These are phyloP conservation scores for Sabuloglossum arenarium DNA, from an alignment of 495 filamentous ascomycete species.

Conservation along the genomic window DNA sequence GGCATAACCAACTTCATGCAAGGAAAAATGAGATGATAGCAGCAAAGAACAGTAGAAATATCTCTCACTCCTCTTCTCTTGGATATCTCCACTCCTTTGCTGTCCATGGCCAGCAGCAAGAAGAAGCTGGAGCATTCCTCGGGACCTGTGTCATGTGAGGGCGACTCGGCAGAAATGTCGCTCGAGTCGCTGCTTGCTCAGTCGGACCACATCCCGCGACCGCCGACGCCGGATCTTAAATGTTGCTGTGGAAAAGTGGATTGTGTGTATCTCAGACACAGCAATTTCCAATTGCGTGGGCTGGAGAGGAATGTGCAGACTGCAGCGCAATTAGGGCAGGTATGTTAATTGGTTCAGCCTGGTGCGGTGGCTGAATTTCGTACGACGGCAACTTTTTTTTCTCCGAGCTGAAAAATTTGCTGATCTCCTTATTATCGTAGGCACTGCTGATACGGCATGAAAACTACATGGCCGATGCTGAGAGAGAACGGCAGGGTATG, in stretches of 20 bases:
- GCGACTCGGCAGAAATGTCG: background rate
- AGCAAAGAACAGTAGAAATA: background rate
- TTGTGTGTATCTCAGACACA: conserved; percentile 63
- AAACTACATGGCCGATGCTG: conserved; percentile 74
- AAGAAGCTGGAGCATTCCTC: background rate
- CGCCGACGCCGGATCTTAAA: conserved; percentile 10
- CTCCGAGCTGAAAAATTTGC: background rate
- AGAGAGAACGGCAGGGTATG: conserved; percentile 56
- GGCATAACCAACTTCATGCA: background rate
- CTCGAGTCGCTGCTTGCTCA: background rate
- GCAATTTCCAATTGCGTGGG: conserved; percentile 51
- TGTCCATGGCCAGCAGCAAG: background rate
- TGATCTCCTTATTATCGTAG: conserved; percentile 25
- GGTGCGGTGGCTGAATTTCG: no score
- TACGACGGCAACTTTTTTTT: background rate
- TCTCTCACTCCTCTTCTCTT: background rate
- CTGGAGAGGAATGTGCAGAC: conserved; percentile 72
- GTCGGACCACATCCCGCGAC: background rate
- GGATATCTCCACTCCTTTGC: background rate
- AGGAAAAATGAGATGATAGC: background rate
- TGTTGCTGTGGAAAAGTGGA: conserved; percentile 76
- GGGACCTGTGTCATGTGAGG: background rate
- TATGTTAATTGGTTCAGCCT: conserved; percentile 18
- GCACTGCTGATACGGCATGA: conserved; percentile 82
- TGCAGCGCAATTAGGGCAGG: conserved; percentile 77